phyloP scores from a whole-genome alignment of 2,329 filamentous ascomycete genomes.

The Cercospora sojina region DNA sequence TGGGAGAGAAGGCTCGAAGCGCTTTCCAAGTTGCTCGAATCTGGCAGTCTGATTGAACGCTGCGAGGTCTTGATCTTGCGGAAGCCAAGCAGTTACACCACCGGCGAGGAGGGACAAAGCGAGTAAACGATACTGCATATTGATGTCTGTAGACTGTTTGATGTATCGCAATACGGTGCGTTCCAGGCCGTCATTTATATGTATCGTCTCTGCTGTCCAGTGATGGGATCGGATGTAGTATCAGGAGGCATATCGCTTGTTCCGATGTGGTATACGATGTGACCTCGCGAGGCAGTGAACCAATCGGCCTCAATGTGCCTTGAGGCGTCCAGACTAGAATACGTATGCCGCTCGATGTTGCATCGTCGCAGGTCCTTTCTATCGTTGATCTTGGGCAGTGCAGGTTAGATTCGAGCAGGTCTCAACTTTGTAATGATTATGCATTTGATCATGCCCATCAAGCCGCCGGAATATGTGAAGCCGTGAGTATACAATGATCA shows the following conservation, averaged over 20 bases:
- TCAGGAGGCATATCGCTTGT: background rate
- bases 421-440: background rate
- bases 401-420: background rate
- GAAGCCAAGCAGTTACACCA: slow-evolving; percentile 13
- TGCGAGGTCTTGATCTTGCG: slow-evolving; percentile 9
- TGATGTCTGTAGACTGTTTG: background rate
- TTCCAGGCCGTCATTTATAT: background rate
- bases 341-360: background rate
- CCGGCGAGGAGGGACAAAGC: slow-evolving; percentile 6
- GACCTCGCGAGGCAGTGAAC: background rate
- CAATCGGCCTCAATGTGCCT: background rate
- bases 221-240: background rate
- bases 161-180: background rate
- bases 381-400: background rate
- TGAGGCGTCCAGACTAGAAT: background rate
- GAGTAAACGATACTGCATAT: slow-evolving; percentile 10
- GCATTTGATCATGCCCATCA: background rate
- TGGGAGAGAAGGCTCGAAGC: slow-evolving; percentile 14
- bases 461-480: background rate
- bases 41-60: slow-evolving; percentile 15
- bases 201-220: background rate
- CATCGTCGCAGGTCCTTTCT: background rate
- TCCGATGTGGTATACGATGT: background rate
- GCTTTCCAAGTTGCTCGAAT: slow-evolving; percentile 9
- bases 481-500: background rate